A percentile compares a stretch with the other conserved stretches of the same genome.
Evolutionary conservation across 306 rosid species (phyloP).

Genomic region (Cicer cuneatum): DNA sequence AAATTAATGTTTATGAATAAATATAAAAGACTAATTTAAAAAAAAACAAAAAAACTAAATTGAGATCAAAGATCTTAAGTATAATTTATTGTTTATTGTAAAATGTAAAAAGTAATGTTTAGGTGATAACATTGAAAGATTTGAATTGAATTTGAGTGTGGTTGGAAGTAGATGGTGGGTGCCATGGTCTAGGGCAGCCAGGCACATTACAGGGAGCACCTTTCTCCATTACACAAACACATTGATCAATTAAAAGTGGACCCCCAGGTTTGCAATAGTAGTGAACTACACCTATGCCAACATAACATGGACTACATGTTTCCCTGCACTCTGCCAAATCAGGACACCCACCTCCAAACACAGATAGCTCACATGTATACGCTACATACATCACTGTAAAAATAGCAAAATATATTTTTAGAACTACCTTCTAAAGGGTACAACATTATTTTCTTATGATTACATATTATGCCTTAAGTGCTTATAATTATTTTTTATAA

Average conservation of each 20-base stretch:
- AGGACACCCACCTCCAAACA: constrained; percentile 7
- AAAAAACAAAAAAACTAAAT: no score
- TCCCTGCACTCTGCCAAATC: background rate
- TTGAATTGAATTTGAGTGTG: background rate
- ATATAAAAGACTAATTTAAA: no score
- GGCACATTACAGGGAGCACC: constrained; percentile 13
- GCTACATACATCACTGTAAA: background rate
- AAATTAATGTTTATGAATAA: no score
- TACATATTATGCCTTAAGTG: no score
- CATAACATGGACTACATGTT: background rate
- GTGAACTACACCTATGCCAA: background rate
- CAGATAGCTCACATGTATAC: background rate
- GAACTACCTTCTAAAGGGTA: background rate
- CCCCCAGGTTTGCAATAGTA: background rate
- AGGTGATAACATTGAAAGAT: background rate
- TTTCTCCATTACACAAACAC: background rate
- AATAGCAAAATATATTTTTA: background rate
- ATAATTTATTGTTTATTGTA: no score
- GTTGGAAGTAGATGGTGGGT: background rate
- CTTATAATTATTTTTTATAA: no score
- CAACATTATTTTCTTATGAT: no score
- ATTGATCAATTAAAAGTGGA: background rate
- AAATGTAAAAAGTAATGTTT: no score
- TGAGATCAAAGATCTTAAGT: no score
- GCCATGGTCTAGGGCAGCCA: background rate